Percentiles rank a stretch among this genome's conserved stretches.
phyloP scores from a whole-genome alignment of 768 basidiomycete species.

The Porpolomopsis calyptriformis region DNA sequence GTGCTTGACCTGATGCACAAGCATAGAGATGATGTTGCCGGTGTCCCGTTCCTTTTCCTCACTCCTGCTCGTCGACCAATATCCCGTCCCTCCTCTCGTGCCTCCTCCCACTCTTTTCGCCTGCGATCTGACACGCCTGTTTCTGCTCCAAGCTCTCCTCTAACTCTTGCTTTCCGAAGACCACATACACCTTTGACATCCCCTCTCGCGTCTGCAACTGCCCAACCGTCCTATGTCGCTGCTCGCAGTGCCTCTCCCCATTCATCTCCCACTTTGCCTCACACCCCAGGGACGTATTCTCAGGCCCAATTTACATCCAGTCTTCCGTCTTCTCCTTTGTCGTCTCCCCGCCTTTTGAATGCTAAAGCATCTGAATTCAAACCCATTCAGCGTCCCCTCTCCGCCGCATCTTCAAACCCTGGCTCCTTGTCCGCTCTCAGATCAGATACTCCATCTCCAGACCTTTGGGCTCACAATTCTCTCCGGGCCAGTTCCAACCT shows the following conservation, averaged over 20 bases:
- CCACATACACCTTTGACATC: constrained; percentile 75
- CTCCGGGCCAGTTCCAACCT: constrained; percentile 70
- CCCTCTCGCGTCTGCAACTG: constrained; percentile 52
- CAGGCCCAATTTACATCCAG: constrained; percentile 65
- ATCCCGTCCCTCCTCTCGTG: constrained; percentile 72
- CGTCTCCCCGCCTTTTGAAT: constrained; percentile 76
- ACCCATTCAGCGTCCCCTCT: constrained; percentile 71
- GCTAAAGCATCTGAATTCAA: constrained; percentile 88
- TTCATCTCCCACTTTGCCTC: constrained; percentile 55
- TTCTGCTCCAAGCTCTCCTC: constrained; percentile 67
- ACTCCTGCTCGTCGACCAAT: constrained; percentile 71
- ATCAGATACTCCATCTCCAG: constrained; percentile 79
- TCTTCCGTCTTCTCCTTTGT: constrained; percentile 73
- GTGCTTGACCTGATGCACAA: constrained; percentile 95
- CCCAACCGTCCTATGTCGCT: constrained; percentile 46
- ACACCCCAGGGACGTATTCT: constrained; percentile 43
- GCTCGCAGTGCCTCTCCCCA: constrained; percentile 44
- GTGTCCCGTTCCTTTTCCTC: constrained; percentile 73
- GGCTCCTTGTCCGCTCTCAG: constrained; percentile 36
- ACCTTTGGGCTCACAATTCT: constrained; percentile 75
- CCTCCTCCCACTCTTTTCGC: constrained; percentile 59
- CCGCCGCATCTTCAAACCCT: constrained; percentile 58
- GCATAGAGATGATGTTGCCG: constrained; percentile 76
- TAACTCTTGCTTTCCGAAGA: constrained; percentile 61
- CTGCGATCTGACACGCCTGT: constrained; percentile 68